Percentiles rank a stretch among this genome's conserved stretches.
These are phyloP conservation scores for Stygiomarasmius scandens DNA, from an alignment of 1,284 basidiomycete genomes.

Conservation along the genomic window DNA sequence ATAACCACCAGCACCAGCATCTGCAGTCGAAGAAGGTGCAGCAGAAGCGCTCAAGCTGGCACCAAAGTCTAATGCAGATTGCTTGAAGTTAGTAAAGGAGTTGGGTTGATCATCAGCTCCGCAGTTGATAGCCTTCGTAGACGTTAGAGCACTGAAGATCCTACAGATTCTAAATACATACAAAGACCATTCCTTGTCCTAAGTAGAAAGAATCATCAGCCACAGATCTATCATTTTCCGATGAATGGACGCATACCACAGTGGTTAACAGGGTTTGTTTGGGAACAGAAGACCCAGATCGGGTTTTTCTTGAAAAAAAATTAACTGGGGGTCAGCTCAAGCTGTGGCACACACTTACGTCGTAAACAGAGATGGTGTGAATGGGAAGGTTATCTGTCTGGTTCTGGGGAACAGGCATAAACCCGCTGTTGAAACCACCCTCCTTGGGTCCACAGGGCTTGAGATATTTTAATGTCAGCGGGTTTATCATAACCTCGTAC, in stretches of 20 bases:
- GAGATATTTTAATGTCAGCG: neutral
- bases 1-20: conserved; percentile 20
- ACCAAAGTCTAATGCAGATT: conserved; percentile 38
- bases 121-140: conserved; percentile 37
- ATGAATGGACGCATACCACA: conserved; percentile 29
- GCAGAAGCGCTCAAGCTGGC: conserved; percentile 29
- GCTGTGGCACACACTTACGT: conserved; percentile 32
- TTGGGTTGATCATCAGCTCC: conserved; percentile 37
- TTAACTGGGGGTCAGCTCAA: neutral
- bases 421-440: conserved; percentile 44
- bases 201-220: neutral
- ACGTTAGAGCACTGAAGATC: neutral
- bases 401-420: conserved; percentile 38
- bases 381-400: conserved; percentile 40
- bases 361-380: conserved; percentile 44
- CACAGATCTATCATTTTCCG: neutral
- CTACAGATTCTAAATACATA: neutral
- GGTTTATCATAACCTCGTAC: neutral
- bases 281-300: conserved; percentile 38
- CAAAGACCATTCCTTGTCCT: conserved; percentile 4
- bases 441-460: conserved; percentile 33
- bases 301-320: conserved; percentile 25
- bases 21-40: conserved; percentile 21
- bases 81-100: conserved; percentile 44
- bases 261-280: conserved; percentile 30